Base-by-base conservation (phyloP, 2,329 filamentous ascomycete species). In the Diatrype stigma region DNA sequence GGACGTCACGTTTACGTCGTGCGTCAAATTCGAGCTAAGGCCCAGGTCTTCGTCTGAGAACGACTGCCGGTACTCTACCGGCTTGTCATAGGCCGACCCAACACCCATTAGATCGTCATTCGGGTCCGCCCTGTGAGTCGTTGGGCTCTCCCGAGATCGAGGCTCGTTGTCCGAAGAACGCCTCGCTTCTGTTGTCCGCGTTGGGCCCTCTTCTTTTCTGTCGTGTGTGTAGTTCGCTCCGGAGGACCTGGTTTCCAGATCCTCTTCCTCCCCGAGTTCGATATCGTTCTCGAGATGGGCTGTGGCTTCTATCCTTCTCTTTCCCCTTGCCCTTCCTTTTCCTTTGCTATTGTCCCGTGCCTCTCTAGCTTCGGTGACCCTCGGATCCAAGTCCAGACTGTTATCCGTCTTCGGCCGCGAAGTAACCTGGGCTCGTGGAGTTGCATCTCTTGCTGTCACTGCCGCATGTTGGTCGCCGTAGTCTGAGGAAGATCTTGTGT, bases 21-120 rank as follows among this genome's bases (percentile, higher is more conserved):
- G 54, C 37, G 54, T 44, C 32, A 51, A 46, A 42, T 55, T 56
- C 42, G 55, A 51, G 16, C 45, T 30, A 42, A 55, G 51, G 37
- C 57, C 54, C 32, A 62, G 49, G 46, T 56, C 54, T 38, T 64
- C 58, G 38, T 63, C 62, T 34, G 58, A 61, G 50, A 10, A 48
- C 50, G 48, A 45, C 42, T 54, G 54, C 47, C 55, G 53, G 45
- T 48, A 48, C 53, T 62, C 58, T 16, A 51, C 48, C 32, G 52
- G 50, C 21, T 56, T 48, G 7, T 52, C 51, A 50, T 60, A 51
- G 46, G 52, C 56, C 17, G 51, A 51, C 46, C 55, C 58, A 37
- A 62, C 53, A 26, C 58, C 58, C 14, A 51, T 59, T 38, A 56
- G 47, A 12, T 60, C 61, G 44, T 26, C 21, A 26, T 44, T 44